Percentiles rank a stretch among this genome's conserved stretches.
Conservation (phyloP, 2,329 filamentous ascomycete genomes). For the Pyrenochaeta sp. region DNA sequence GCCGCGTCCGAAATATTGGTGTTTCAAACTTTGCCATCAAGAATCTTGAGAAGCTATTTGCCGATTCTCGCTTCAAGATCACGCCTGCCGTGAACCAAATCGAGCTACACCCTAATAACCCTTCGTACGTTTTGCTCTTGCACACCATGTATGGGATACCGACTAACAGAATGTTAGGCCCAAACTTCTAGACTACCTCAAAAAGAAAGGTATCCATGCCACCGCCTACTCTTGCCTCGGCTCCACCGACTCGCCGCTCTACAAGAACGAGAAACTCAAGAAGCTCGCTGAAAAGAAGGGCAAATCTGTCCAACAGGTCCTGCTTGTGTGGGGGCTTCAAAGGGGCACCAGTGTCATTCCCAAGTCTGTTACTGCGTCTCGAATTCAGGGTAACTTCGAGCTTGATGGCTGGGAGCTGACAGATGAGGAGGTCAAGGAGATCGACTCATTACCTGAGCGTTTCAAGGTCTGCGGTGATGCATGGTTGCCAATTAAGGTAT, state of each 20-base stretch:
- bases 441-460: conserved; percentile 74
- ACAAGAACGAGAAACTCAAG: conserved; percentile 71
- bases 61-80: conserved; percentile 69
- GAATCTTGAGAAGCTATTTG: conserved; percentile 78
- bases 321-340: conserved; percentile 82
- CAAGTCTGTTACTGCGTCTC: conserved; percentile 77
- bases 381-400: conserved; percentile 80
- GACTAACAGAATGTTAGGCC: too few relatives aligned
- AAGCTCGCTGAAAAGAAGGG: conserved; percentile 70
- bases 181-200: conserved; percentile 77
- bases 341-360: conserved; percentile 86
- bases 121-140: conserved; percentile 57
- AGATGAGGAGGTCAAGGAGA: conserved; percentile 73
- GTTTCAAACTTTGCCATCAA: conserved; percentile 86
- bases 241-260: conserved; percentile 73
- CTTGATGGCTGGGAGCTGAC: conserved; percentile 76
- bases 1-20: conserved; percentile 81
- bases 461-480: conserved; percentile 77
- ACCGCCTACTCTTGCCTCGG: conserved; percentile 80
- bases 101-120: conserved; percentile 82
- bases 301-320: conserved; percentile 76
- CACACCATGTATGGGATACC: too few relatives aligned
- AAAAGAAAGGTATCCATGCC: conserved; percentile 75
- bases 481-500: conserved; percentile 80
- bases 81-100: conserved; percentile 79